phyloP scores from a whole-genome alignment of 2,329 filamentous ascomycete genomes.

The Talaromyces sp. region DNA sequence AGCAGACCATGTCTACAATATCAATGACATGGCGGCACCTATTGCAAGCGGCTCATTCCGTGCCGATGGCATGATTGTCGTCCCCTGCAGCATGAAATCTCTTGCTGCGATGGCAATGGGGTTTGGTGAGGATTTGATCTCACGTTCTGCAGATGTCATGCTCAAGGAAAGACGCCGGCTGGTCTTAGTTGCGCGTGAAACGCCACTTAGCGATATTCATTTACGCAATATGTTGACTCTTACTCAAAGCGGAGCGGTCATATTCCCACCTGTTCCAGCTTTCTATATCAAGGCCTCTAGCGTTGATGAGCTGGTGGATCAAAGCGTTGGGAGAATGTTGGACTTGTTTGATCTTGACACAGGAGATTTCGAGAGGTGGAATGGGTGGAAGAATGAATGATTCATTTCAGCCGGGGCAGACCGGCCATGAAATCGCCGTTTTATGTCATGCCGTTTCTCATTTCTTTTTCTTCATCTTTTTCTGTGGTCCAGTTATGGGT shows the following conservation, averaged over 20 bases:
- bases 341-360: slow-evolving; percentile 46
- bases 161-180: slow-evolving; percentile 46
- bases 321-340: slow-evolving; percentile 48
- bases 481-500: too few relatives aligned
- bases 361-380: slow-evolving; percentile 31
- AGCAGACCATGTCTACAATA: slow-evolving; percentile 37
- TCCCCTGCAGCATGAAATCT: slow-evolving; percentile 51
- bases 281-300: slow-evolving; percentile 43
- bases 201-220: slow-evolving; percentile 49
- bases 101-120: slow-evolving; percentile 44
- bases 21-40: slow-evolving; percentile 46
- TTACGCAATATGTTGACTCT: slow-evolving; percentile 45
- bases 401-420: too few relatives aligned
- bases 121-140: slow-evolving; percentile 47
- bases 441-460: too few relatives aligned
- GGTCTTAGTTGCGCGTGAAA: slow-evolving; percentile 45
- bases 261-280: slow-evolving; percentile 46
- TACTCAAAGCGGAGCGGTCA: slow-evolving; percentile 38
- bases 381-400: slow-evolving; percentile 24
- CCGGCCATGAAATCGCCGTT: too few relatives aligned
- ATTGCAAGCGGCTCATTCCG: slow-evolving; percentile 47
- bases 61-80: slow-evolving; percentile 47
- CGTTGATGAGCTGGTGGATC: slow-evolving; percentile 44
- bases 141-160: slow-evolving; percentile 46
- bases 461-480: too few relatives aligned